These are phyloP conservation scores for Sequoia sempervirens DNA, from an alignment of 75 land plant species.

Conservation along the genomic window DNA sequence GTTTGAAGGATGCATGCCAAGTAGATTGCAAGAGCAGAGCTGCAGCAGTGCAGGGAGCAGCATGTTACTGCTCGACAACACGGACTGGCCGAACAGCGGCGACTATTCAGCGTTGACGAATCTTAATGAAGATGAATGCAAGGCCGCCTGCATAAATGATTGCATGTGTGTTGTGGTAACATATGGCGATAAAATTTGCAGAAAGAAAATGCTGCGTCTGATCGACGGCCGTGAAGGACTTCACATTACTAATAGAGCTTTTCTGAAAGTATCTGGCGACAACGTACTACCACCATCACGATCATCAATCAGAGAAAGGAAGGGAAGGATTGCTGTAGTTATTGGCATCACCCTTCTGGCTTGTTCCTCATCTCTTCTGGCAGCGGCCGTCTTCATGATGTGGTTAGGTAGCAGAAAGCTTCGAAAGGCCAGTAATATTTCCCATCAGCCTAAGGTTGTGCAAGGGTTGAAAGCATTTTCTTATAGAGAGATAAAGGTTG, in stretches of 20 bases:
- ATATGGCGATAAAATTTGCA: background rate
- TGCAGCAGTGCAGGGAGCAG: background rate
- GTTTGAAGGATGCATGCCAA: too few species aligned
- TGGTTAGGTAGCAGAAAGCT: background rate
- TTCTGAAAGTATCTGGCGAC: background rate
- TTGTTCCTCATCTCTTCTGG: background rate
- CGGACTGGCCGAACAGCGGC: background rate
- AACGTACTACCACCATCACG: too few species aligned
- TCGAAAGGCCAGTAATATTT: background rate
- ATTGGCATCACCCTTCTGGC: background rate
- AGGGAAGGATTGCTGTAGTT: background rate
- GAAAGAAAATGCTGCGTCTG: background rate
- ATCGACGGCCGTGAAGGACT: background rate
- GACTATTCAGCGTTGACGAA: background rate
- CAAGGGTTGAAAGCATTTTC: background rate
- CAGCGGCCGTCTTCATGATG: background rate
- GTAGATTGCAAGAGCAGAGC: too few species aligned
- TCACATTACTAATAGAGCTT: background rate
- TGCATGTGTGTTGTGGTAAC: background rate
- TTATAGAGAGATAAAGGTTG: background rate
- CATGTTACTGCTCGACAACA: background rate
- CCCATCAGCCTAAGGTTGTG: background rate
- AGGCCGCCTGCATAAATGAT: background rate
- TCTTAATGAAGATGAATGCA: background rate
- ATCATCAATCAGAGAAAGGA: background rate